Conservation (phyloP, 2,329 filamentous ascomycete genomes). For the Botryotinia globosa region DNA sequence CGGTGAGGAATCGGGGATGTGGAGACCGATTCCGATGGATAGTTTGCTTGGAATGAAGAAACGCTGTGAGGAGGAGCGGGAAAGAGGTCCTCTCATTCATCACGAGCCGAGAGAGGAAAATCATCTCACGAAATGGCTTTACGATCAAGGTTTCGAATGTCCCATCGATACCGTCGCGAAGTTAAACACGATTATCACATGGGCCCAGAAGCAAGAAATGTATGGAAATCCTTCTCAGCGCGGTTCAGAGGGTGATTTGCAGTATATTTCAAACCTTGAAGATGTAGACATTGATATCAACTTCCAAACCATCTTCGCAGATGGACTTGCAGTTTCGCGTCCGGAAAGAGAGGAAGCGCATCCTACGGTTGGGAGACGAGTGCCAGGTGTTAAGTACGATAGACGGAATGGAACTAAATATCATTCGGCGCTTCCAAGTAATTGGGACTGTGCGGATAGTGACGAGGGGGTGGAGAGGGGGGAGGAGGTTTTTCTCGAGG, state of each 20-base stretch:
- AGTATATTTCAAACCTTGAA: background rate
- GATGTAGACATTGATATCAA: background rate
- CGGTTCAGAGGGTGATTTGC: background rate
- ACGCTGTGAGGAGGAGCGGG: background rate
- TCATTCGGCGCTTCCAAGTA: background rate
- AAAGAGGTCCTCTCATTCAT: background rate
- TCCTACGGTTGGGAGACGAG: background rate
- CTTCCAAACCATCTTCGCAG: background rate
- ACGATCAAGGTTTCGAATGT: background rate
- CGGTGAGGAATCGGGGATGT: background rate
- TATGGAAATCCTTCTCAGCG: background rate
- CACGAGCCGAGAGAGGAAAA: background rate
- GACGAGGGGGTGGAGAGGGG: background rate
- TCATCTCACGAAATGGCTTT: background rate
- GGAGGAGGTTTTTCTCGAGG: background rate
- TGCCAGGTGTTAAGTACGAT: background rate
- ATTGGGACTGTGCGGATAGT: background rate
- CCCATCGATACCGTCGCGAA: background rate
- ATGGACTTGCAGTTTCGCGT: background rate
- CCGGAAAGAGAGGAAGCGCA: background rate
- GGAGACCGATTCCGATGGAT: background rate
- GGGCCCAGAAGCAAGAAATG: background rate
- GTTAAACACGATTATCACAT: fast-evolving
- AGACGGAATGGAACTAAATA: background rate
- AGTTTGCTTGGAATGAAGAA: background rate